Base-by-base conservation (phyloP, 2,329 filamentous ascomycete genomes). In the Aspergillus sp. region DNA sequence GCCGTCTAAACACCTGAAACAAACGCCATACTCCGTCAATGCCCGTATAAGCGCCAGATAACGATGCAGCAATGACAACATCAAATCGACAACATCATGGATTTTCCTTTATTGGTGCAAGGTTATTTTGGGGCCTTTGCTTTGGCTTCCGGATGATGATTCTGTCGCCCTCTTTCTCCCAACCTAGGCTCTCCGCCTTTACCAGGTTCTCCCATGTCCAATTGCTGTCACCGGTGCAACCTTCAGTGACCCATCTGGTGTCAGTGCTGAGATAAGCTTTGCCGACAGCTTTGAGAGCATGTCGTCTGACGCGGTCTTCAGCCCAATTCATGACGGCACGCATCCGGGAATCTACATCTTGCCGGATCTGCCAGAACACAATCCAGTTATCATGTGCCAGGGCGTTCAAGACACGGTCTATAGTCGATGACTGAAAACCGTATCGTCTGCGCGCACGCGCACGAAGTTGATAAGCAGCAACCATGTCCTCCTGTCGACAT, bases 201-300 rank as follows among this genome's bases (percentile, higher is more conserved):
- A 78, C 84, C 70, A 98, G 78, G 54, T 87, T 85, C 10, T 86
- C 81, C 92, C 94, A 99, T n/a, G 78, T 80, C 67, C 85, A 78
- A 50, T 72, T 65, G 38, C 72, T 70, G 39, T 76, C 73, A 9
- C 79, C 78, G 8, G 77, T 78, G 55, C 78, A 77, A 47, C 74
- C 81, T 51, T 87, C 87, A 4, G 90, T 84, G 59, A 86, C 83
- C 71, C 82, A 84, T 77, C 95, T 91, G 54, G 97, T 77, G 74
- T 89, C 90, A 8, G 92, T 88, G 19, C 79, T 86, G 65, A 97
- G 78, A 75, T 99, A 99, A 4, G 89, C 85, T 70, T 88, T 85
- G 0, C 92, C 92, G 57, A 98, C 85, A 73, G 92, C 95, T 80
- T 97, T 96, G 67, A 98, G 80, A 36, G 91, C 87, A 76, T 93